Evolutionary conservation across 768 basidiomycete genomes (phyloP).

Genomic region (Leccinum fibrillosum): DNA sequence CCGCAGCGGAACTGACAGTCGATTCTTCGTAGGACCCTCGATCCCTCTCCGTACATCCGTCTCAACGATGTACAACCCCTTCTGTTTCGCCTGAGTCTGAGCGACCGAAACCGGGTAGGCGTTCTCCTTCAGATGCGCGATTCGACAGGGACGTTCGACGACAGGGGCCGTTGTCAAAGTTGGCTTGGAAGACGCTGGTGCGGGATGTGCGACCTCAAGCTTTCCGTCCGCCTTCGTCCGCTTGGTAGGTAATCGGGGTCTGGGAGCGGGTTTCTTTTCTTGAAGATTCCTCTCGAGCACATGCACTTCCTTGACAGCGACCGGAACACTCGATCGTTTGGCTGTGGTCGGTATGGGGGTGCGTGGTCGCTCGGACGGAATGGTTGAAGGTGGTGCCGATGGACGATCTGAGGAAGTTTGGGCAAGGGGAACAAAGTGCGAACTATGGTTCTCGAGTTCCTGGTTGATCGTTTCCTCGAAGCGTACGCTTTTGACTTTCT

Average conservation of each 20-base stretch:
- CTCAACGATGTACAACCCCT: constrained; percentile 9
- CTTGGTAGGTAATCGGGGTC: constrained; percentile 15
- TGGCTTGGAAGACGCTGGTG: constrained; percentile 5
- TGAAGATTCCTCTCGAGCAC: constrained; percentile 1
- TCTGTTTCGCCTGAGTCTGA: constrained; percentile 14
- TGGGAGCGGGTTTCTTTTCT: constrained; percentile 11
- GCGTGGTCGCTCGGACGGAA: constrained; percentile 7
- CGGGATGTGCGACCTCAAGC: background rate
- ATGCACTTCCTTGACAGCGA: constrained; percentile 1
- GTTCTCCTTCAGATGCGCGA: constrained; percentile 15
- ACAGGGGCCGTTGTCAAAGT: background rate
- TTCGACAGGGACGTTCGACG: constrained; percentile 18
- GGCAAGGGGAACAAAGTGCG: background rate
- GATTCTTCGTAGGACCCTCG: constrained; percentile 24
- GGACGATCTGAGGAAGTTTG: constrained; percentile 2
- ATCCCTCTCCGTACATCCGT: constrained; percentile 23
- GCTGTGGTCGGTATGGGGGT: constrained; percentile 8
- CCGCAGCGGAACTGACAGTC: constrained; percentile 27
- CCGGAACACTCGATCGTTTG: background rate
- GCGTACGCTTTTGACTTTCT: constrained; percentile 39
- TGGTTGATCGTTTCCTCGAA: constrained; percentile 26
- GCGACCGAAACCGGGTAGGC: background rate
- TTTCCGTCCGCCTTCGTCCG: constrained; percentile 11
- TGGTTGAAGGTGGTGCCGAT: constrained; percentile 5
- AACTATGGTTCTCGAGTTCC: constrained; percentile 1